These are phyloP conservation scores for Xylaria sp. DNA, from an alignment of 2,329 filamentous ascomycete species.

Conservation along the genomic window DNA sequence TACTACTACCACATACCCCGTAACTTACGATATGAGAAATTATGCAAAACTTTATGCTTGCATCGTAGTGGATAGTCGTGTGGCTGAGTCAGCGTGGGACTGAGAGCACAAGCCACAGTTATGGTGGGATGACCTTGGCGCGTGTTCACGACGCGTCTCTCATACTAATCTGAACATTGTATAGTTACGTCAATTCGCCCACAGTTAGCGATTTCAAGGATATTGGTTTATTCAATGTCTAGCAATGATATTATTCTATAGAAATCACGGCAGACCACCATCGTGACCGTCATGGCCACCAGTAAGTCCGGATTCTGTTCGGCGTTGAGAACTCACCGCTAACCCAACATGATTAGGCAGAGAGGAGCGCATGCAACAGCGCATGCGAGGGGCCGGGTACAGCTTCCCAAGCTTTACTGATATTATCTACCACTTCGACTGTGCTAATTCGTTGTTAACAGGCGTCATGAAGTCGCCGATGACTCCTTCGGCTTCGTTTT, in stretches of 20 bases:
- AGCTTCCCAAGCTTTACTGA: slow-evolving; percentile 40
- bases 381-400: slow-evolving; percentile 72
- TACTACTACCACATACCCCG: too few relatives aligned
- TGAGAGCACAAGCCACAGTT: slow-evolving; percentile 24
- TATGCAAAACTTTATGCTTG: too few relatives aligned
- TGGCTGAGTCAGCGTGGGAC: background rate
- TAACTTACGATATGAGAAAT: too few relatives aligned
- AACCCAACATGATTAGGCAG: slow-evolving; percentile 55
- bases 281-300: slow-evolving; percentile 48
- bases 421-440: background rate
- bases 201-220: background rate
- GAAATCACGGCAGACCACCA: background rate
- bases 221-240: background rate
- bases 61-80: too few relatives aligned
- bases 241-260: slow-evolving; percentile 15
- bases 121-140: slow-evolving; percentile 31
- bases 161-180: background rate
- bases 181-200: slow-evolving; percentile 14
- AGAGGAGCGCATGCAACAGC: slow-evolving; percentile 71
- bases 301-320: slow-evolving; percentile 43
- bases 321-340: slow-evolving; percentile 20
- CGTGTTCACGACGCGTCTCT: slow-evolving; percentile 33
- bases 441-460: slow-evolving; percentile 44
- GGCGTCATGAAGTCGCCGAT: slow-evolving; percentile 67
- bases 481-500: slow-evolving; percentile 68